These are phyloP conservation scores for Ogataea thermomethanolica DNA, from an alignment of 805 yeast species.

Conservation along the genomic window DNA sequence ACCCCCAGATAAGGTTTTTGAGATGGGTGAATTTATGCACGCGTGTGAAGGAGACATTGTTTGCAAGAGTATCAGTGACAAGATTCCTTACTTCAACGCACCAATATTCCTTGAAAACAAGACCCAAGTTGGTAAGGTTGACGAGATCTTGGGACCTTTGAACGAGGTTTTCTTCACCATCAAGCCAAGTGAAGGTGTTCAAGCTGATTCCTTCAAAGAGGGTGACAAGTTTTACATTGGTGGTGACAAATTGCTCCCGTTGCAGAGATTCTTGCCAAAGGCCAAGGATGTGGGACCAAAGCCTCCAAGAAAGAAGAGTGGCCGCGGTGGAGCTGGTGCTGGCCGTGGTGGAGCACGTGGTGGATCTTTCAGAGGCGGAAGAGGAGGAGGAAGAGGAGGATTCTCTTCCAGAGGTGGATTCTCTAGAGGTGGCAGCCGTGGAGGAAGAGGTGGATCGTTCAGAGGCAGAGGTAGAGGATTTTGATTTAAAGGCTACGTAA, in stretches of 20 bases:
- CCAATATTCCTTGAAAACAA: constrained; percentile 96
- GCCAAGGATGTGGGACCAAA: constrained; percentile 86
- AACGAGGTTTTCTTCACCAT: constrained; percentile 98
- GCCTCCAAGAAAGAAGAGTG: constrained; percentile 65
- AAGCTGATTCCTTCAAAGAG: constrained; percentile 85
- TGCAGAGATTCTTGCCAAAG: constrained; percentile 95
- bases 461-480: constrained; percentile 40
- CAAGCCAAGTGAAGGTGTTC: constrained; percentile 94
- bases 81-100: constrained; percentile 97
- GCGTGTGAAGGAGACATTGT: constrained; percentile 97
- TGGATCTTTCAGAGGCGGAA: constrained; percentile 41
- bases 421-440: constrained; percentile 39
- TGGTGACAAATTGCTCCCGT: constrained; percentile 90
- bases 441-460: constrained; percentile 28
- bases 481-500: constrained; percentile 11
- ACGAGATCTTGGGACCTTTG: constrained; percentile 95
- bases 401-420: constrained; percentile 34
- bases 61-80: constrained; percentile 90
- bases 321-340: constrained; percentile 51
- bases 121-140: constrained; percentile 94
- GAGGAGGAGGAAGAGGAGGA: constrained; percentile 44
- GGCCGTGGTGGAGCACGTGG: constrained; percentile 41
- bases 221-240: constrained; percentile 97
- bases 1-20: constrained; percentile 93
- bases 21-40: constrained; percentile 91